Evolutionary conservation across 257 asterid species (phyloP).

Genomic region (Agastache rugosa): DNA sequence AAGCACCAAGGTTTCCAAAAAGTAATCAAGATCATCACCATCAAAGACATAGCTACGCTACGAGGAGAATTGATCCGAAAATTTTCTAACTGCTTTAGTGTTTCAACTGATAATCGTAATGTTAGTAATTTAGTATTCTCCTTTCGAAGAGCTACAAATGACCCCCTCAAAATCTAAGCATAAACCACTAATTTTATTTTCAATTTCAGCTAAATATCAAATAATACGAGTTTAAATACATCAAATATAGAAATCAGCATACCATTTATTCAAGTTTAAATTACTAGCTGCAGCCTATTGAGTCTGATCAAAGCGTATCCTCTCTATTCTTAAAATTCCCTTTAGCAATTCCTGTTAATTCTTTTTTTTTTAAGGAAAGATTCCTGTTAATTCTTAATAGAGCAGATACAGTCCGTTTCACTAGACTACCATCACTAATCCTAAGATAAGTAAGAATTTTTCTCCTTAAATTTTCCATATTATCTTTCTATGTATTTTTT

Average conservation of each 20-base stretch:
- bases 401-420: slow-evolving; percentile 5
- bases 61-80: neutral
- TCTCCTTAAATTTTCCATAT: neutral
- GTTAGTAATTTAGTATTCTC: neutral
- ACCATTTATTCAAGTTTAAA: neutral
- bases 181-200: neutral
- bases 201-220: slow-evolving; percentile 3
- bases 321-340: neutral
- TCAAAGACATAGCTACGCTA: neutral
- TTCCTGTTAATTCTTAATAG: slow-evolving; percentile 6
- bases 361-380: no score
- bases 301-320: neutral
- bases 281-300: neutral
- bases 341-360: neutral
- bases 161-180: neutral
- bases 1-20: slow-evolving; percentile 15
- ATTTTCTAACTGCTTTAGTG: neutral
- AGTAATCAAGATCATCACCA: neutral
- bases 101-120: neutral
- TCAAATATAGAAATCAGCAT: neutral
- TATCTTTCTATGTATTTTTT: neutral
- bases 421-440: neutral
- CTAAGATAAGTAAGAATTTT: neutral
- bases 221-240: neutral
- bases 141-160: neutral